These are phyloP conservation scores for Prototheca cutis DNA, from an alignment of 163 green algal genomes.

Conservation along the genomic window DNA sequence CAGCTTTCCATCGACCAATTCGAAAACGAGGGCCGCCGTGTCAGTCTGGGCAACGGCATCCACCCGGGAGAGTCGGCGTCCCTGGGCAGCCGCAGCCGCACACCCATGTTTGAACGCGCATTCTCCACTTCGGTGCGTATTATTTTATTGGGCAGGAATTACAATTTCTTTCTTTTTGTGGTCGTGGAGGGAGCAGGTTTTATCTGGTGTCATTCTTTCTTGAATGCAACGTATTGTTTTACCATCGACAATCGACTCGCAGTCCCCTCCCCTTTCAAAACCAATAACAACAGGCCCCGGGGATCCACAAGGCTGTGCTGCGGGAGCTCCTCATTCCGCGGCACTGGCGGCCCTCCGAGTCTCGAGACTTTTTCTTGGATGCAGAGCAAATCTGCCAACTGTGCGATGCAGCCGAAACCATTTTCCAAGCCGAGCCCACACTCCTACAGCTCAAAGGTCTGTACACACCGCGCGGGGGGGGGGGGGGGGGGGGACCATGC, in stretches of 20 bases:
- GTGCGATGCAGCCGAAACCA: conserved; percentile 71
- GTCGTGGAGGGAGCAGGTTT: no score
- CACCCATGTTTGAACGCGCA: conserved; percentile 40
- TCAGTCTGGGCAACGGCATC: conserved; percentile 46
- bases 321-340: conserved; percentile 76
- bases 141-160: no score
- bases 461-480: no score
- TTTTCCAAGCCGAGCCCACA: conserved; percentile 61
- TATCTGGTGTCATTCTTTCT: no score
- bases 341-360: conserved; percentile 62
- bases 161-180: no score
- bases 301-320: conserved; percentile 36
- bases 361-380: conserved; percentile 75
- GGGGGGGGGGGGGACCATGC: no score
- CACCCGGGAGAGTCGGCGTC: conserved; percentile 5
- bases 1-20: conserved; percentile 98
- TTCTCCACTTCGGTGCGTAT: conserved; percentile 22
- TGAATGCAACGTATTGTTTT: no score
- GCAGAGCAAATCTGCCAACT: conserved; percentile 71
- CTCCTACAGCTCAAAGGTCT: conserved; percentile 66
- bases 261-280: background rate
- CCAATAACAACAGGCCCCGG: background rate
- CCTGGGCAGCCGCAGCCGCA: conserved; percentile 10
- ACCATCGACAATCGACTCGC: no score
- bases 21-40: conserved; percentile 87